These are phyloP conservation scores for Pterocarpus macrocarpus DNA, from an alignment of 306 rosid species.

Conservation along the genomic window DNA sequence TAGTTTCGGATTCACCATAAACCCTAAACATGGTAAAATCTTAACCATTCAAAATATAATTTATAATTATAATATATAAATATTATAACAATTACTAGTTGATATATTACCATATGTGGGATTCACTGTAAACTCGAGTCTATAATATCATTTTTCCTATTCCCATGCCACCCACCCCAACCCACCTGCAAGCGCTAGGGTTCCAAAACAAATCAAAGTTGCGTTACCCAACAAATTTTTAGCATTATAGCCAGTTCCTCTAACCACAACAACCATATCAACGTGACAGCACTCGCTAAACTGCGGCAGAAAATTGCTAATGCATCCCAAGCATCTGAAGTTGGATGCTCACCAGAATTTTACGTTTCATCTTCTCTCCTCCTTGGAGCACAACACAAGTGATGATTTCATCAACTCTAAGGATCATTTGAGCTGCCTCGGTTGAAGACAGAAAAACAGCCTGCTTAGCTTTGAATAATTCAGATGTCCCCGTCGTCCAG, in stretches of 20 bases:
- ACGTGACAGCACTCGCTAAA: constrained; percentile 8
- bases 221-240: constrained; percentile 19
- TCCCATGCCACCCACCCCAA: neutral
- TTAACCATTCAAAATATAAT: too few species aligned
- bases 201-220: constrained; percentile 13
- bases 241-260: constrained; percentile 34
- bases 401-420: constrained; percentile 95
- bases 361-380: constrained; percentile 95
- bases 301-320: neutral
- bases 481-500: constrained; percentile 74
- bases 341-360: constrained; percentile 38
- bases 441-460: constrained; percentile 93
- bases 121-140: too few species aligned
- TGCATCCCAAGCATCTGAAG: constrained; percentile 30
- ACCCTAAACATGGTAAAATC: too few species aligned
- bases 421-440: constrained; percentile 99
- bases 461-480: constrained; percentile 92
- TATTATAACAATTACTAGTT: too few species aligned
- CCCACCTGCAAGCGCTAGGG: neutral
- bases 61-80: too few species aligned
- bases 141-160: too few species aligned
- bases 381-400: constrained; percentile 85
- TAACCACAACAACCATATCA: constrained; percentile 11
- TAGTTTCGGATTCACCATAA: too few species aligned
- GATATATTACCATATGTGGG: too few species aligned